A percentile compares a stretch with the other conserved stretches of the same genome.
Evolutionary conservation across 306 rosid species (phyloP).

Genomic region (Cicer yamashitae): DNA sequence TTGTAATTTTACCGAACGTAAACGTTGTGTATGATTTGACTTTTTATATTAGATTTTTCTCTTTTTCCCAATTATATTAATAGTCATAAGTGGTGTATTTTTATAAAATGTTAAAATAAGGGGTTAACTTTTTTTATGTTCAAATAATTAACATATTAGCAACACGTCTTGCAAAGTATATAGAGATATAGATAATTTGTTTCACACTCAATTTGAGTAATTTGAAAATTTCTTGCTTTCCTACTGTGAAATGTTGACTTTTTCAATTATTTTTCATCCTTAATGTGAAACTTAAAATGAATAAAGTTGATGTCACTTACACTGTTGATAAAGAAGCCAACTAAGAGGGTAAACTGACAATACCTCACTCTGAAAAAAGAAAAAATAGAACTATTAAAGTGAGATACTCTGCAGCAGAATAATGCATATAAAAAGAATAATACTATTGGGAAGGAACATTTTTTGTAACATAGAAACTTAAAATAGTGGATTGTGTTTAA

Average conservation of each 20-base stretch:
- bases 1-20: no score
- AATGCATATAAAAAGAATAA: constrained; percentile 32
- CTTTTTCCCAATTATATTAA: no score
- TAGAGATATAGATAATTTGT: constrained; percentile 4
- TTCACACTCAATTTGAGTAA: constrained; percentile 8
- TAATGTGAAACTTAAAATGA: constrained; percentile 17
- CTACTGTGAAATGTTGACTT: constrained; percentile 36
- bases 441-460: constrained; percentile 32
- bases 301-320: constrained; percentile 11
- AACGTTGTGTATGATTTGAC: no score
- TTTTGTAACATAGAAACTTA: constrained; percentile 40
- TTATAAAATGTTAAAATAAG: no score
- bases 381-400: constrained; percentile 31
- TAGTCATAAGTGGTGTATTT: no score
- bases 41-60: no score
- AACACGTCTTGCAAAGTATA: constrained; percentile 5
- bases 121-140: no score
- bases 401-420: constrained; percentile 42
- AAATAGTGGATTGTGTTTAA: constrained; percentile 42
- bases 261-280: not conserved
- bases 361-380: constrained; percentile 18
- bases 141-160: not conserved
- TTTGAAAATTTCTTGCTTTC: constrained; percentile 30
- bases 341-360: constrained; percentile 9
- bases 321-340: constrained; percentile 16